A percentile compares a stretch with the other conserved stretches of the same genome.
phyloP scores from a whole-genome alignment of 805 yeast species.

The Hemisphaericaspora nanyangensis region DNA sequence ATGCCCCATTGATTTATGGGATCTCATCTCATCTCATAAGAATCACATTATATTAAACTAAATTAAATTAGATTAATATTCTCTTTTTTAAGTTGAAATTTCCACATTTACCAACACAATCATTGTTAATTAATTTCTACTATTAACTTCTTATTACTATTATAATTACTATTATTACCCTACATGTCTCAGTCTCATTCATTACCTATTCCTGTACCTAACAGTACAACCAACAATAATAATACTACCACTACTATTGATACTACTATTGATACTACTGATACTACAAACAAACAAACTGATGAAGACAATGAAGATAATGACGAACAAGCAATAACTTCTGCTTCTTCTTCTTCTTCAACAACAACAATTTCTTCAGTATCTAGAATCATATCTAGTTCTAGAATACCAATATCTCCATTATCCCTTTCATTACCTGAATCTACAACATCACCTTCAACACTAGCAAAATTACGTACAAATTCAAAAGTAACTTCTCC shows the following conservation, averaged over 20 bases:
- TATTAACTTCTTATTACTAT: too few relatives aligned
- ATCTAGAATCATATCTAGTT: neutral
- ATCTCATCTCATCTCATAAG: too few relatives aligned
- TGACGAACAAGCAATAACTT: neutral
- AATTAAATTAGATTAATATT: too few relatives aligned
- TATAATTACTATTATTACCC: too few relatives aligned
- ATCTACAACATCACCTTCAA: constrained; percentile 10
- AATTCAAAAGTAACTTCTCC: constrained; percentile 16
- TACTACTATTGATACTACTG: neutral
- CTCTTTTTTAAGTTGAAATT: too few relatives aligned
- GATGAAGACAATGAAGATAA: neutral
- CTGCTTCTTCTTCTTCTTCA: neutral
- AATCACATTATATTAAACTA: too few relatives aligned
- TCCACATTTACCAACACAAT: too few relatives aligned
- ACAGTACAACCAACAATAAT: neutral
- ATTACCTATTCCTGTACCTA: neutral
- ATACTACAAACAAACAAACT: too few relatives aligned
- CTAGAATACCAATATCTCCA: constrained; percentile 31
- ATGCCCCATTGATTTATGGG: too few relatives aligned
- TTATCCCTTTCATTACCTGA: constrained; percentile 17
- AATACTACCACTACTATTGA: neutral
- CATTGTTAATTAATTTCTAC: too few relatives aligned
- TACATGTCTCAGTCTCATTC: too few relatives aligned
- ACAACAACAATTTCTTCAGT: neutral
- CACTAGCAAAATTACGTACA: constrained; percentile 3